A percentile compares a stretch with the other conserved stretches of the same genome.
These are phyloP conservation scores for Nitzschia putrida DNA, from an alignment of 108 stramenopile species.

Conservation along the genomic window DNA sequence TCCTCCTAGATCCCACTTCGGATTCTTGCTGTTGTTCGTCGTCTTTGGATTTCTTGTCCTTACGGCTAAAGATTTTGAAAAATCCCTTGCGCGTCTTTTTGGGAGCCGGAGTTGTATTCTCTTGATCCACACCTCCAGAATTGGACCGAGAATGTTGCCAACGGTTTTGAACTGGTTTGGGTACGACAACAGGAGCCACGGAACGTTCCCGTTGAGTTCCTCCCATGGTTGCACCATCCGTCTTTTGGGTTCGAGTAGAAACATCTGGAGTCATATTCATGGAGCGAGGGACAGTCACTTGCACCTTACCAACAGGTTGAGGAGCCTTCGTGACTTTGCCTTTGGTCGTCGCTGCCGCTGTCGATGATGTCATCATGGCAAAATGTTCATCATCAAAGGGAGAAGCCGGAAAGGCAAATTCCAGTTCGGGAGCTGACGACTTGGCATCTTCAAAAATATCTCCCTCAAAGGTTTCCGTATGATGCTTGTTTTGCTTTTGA, in stretches of 20 bases:
- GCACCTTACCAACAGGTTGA: too few relatives aligned
- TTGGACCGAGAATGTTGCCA: too few relatives aligned
- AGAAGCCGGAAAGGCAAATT: slow-evolving; percentile 14
- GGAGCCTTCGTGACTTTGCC: not conserved
- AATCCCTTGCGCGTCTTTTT: slow-evolving; percentile 35
- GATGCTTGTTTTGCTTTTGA: not conserved
- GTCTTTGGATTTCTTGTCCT: slow-evolving; percentile 15
- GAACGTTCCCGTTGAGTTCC: too few relatives aligned
- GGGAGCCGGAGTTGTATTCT: not conserved
- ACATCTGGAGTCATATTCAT: too few relatives aligned
- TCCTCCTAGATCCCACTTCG: not conserved
- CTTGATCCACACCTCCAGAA: not conserved
- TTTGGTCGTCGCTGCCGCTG: not conserved
- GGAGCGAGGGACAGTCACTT: too few relatives aligned
- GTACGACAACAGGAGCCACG: too few relatives aligned
- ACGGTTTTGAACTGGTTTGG: too few relatives aligned
- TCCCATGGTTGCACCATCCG: too few relatives aligned
- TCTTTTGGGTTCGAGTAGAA: too few relatives aligned
- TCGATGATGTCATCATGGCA: not conserved
- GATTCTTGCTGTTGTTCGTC: too few relatives aligned
- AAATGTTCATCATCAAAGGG: slow-evolving; percentile 2
- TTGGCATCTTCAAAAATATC: slow-evolving; percentile 3
- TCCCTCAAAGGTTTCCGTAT: not conserved
- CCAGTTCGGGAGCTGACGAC: not conserved
- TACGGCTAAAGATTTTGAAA: slow-evolving; percentile 33